Evolutionary conservation across 1,139 yeast genomes (phyloP).

Genomic region (Saccharomycopsis crataegensis): DNA sequence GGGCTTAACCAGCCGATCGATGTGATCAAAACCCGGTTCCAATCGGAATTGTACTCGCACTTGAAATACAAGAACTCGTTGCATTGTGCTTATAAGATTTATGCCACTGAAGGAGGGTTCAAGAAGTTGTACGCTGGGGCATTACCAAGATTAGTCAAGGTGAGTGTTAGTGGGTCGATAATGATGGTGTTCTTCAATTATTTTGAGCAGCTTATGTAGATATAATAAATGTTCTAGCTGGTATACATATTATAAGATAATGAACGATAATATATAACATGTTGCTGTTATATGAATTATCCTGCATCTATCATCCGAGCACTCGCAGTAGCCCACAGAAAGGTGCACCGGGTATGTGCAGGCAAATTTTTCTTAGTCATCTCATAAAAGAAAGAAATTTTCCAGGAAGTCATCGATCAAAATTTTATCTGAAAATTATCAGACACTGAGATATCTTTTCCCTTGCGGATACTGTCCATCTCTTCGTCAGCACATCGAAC

Average conservation of each 20-base stretch:
- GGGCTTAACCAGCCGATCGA: constrained; percentile 86
- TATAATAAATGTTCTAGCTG: background rate
- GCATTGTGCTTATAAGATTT: constrained; percentile 65
- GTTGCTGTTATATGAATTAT: background rate
- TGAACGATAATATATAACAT: background rate
- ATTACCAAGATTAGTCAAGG: constrained; percentile 71
- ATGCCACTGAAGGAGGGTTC: constrained; percentile 55
- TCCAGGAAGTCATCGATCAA: too few relatives aligned
- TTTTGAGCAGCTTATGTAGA: constrained; percentile 10
- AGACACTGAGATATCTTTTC: background rate
- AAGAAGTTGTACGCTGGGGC: constrained; percentile 69
- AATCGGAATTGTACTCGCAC: constrained; percentile 60
- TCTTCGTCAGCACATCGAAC: background rate
- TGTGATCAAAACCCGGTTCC: constrained; percentile 83
- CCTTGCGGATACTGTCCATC: background rate
- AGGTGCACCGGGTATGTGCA: too few relatives aligned
- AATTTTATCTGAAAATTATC: background rate
- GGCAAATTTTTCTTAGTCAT: too few relatives aligned
- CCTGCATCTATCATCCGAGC: background rate
- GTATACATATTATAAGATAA: background rate
- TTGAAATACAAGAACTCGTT: constrained; percentile 57
- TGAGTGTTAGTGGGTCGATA: constrained; percentile 56
- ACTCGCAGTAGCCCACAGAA: too few relatives aligned
- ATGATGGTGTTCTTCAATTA: constrained; percentile 17
- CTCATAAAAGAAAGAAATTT: too few relatives aligned